Percentiles rank a stretch among this genome's conserved stretches.
phyloP scores from a whole-genome alignment of 2,329 filamentous ascomycete species.

The Aspergillus felis region DNA sequence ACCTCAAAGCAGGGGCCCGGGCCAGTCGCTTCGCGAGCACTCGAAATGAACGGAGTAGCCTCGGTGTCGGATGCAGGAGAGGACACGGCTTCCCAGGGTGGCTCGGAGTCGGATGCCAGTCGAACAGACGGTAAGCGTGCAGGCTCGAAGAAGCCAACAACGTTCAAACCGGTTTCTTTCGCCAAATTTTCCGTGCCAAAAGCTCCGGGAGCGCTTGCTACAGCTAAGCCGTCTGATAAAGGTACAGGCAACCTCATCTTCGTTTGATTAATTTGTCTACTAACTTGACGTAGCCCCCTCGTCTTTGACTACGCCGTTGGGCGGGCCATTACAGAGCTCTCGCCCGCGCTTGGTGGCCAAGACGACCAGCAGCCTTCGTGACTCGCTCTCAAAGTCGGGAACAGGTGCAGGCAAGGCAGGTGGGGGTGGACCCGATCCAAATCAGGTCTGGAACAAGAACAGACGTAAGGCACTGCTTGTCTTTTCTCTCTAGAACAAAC shows the following conservation, averaged over 20 bases:
- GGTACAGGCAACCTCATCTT: constrained; percentile 30
- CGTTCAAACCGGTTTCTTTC: constrained; percentile 64
- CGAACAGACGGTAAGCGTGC: constrained; percentile 50
- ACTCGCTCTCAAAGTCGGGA: constrained; percentile 48
- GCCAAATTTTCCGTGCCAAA: constrained; percentile 65
- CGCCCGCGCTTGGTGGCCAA: constrained; percentile 62
- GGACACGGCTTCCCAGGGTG: constrained; percentile 42
- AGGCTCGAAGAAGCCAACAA: constrained; percentile 56
- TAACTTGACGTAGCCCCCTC: neutral
- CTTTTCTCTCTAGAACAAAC: neutral
- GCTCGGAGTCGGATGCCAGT: constrained; percentile 62
- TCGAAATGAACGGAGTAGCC: constrained; percentile 38
- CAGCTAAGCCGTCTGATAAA: constrained; percentile 54
- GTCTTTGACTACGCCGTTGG: constrained; percentile 33
- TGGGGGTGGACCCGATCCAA: constrained; percentile 58
- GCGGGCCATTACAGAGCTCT: constrained; percentile 43
- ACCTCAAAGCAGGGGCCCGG: constrained; percentile 27
- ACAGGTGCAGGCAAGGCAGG: constrained; percentile 44
- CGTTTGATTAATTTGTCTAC: neutral
- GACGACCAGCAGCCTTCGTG: constrained; percentile 51
- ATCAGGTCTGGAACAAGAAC: constrained; percentile 68
- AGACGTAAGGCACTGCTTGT: constrained; percentile 45
- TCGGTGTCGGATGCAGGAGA: constrained; percentile 36
- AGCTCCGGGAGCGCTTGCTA: constrained; percentile 50
- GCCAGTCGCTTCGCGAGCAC: constrained; percentile 31